Evolutionary conservation across 768 basidiomycete genomes (phyloP).

Genomic region (Cyathus striatus): DNA sequence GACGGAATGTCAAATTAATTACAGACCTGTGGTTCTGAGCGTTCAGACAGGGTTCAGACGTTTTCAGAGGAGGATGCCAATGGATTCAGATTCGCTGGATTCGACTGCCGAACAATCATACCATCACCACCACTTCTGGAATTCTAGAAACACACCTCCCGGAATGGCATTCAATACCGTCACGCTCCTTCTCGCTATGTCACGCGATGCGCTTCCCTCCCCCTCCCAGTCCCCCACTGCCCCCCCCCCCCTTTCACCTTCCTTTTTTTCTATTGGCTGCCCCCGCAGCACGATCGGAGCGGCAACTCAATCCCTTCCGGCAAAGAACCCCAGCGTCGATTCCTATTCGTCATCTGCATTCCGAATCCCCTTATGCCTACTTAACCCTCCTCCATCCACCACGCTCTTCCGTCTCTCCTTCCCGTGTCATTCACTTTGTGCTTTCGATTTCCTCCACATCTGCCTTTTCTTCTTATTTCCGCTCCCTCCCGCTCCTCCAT

Average conservation of each 20-base stretch:
- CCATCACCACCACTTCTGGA: conserved; percentile 22
- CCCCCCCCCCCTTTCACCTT: too few species aligned
- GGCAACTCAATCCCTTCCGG: conserved; percentile 12
- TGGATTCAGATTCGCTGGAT: conserved; percentile 5
- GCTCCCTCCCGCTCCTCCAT: not conserved
- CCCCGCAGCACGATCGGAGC: conserved; percentile 9
- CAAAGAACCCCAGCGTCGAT: conserved; percentile 7
- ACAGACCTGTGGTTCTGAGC: too few species aligned
- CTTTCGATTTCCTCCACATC: not conserved
- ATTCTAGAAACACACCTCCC: conserved; percentile 21
- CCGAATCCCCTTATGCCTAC: conserved; percentile 4
- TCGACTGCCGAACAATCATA: conserved; percentile 23
- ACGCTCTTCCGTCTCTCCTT: conserved; percentile 8
- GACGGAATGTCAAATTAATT: conserved; percentile 17
- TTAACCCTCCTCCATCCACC: conserved; percentile 6
- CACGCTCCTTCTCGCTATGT: not conserved
- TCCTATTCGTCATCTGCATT: conserved; percentile 6
- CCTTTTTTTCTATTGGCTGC: conserved; percentile 11
- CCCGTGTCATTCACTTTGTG: too few species aligned
- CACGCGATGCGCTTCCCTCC: conserved; percentile 1
- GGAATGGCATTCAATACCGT: not conserved
- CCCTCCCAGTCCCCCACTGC: conserved; percentile 15
- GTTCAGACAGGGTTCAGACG: not conserved
- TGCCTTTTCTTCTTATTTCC: not conserved
- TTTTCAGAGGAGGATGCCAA: too few species aligned